Conservation (phyloP, 2,329 filamentous ascomycete genomes). For the Claviceps purpurea region DNA sequence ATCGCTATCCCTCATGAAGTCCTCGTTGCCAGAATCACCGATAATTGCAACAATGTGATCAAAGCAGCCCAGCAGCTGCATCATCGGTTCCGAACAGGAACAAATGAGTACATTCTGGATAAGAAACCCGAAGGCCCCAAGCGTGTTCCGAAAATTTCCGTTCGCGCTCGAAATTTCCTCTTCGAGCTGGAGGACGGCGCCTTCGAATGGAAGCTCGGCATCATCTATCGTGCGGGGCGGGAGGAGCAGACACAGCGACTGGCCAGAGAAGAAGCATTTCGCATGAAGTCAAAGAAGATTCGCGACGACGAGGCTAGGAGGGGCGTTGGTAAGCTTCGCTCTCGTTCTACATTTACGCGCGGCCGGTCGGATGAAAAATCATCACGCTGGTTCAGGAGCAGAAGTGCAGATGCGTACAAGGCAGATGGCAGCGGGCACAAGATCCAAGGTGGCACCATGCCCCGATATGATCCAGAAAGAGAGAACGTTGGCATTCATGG, state of each 20-base stretch:
- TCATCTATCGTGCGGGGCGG: slow-evolving; percentile 82
- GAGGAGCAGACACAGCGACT: slow-evolving; percentile 82
- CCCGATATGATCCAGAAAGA: slow-evolving; percentile 69
- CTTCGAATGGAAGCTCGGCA: slow-evolving; percentile 93
- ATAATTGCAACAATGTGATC: slow-evolving; percentile 77
- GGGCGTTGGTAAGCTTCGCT: slow-evolving; percentile 37
- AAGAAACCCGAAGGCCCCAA: slow-evolving; percentile 81
- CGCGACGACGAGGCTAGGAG: slow-evolving; percentile 53
- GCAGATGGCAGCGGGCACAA: slow-evolving; percentile 17
- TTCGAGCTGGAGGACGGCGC: slow-evolving; percentile 93
- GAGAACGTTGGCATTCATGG: slow-evolving; percentile 52
- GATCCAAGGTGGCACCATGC: slow-evolving; percentile 29
- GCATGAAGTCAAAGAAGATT: slow-evolving; percentile 74
- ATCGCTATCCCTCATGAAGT: slow-evolving; percentile 85
- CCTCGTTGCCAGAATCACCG: slow-evolving; percentile 78
- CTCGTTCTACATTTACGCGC: slow-evolving; percentile 36
- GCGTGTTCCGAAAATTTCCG: slow-evolving; percentile 68
- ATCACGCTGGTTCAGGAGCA: slow-evolving; percentile 34
- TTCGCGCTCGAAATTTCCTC: slow-evolving; percentile 68
- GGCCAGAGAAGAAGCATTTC: slow-evolving; percentile 80
- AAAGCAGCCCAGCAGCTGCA: slow-evolving; percentile 88
- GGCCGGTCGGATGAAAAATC: slow-evolving; percentile 19
- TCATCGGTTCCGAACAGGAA: slow-evolving; percentile 78
- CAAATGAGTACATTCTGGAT: slow-evolving; percentile 74
- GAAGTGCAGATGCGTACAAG: slow-evolving; percentile 36